Conservation (phyloP, 441 rosid species). For the Bocquillonia castaneifolia region DNA sequence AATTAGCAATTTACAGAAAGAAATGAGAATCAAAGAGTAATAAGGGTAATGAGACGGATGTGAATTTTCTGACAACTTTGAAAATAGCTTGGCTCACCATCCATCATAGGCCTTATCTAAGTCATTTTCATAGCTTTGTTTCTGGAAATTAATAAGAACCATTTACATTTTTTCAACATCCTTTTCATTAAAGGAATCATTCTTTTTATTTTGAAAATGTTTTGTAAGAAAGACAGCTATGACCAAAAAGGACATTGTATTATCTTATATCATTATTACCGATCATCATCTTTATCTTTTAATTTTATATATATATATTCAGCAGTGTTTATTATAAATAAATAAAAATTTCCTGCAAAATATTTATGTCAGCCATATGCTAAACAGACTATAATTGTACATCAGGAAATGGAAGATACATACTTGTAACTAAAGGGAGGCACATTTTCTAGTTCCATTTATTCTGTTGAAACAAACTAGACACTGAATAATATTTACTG, state of each 20-base stretch:
- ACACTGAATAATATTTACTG: background rate
- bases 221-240: background rate
- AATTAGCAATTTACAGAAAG: too few relatives aligned
- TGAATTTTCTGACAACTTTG: background rate
- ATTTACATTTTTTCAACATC: background rate
- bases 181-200: constrained; percentile 12
- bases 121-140: constrained; percentile 9
- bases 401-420: background rate
- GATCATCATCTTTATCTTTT: background rate
- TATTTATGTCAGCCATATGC: too few relatives aligned
- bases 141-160: background rate
- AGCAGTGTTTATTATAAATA: too few relatives aligned
- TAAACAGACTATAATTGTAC: too few relatives aligned
- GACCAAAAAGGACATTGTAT: background rate
- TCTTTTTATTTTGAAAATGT: background rate
- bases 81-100: too few relatives aligned
- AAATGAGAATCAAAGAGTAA: background rate
- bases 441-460: constrained; percentile 22
- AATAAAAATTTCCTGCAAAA: too few relatives aligned
- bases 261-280: background rate
- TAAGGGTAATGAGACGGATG: too few relatives aligned
- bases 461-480: constrained; percentile 12
- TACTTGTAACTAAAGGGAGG: too few relatives aligned
- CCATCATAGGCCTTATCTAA: background rate
- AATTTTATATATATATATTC: too few relatives aligned